A percentile compares a stretch with the other conserved stretches of the same genome.
These are phyloP conservation scores for Ophiostoma perfectum DNA, from an alignment of 2,329 filamentous ascomycete species.

Conservation along the genomic window DNA sequence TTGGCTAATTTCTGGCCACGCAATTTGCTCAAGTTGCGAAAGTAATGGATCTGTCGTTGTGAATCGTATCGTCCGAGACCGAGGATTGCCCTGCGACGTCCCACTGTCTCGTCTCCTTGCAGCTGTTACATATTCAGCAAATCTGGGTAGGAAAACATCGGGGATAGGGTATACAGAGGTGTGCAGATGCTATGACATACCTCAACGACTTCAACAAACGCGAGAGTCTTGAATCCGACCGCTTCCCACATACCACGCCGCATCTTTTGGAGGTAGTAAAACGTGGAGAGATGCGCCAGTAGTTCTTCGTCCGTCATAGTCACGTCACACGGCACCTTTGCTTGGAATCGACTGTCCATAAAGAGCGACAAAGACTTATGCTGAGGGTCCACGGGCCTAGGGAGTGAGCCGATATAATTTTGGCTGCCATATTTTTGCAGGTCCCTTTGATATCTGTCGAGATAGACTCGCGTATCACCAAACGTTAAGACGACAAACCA, in stretches of 20 bases:
- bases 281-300: not conserved
- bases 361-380: not conserved
- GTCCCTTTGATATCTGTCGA: not conserved
- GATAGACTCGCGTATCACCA: not conserved
- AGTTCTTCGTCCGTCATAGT: not conserved
- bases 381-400: not conserved
- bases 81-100: not conserved
- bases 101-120: not conserved
- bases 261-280: not conserved
- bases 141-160: not conserved
- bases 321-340: not conserved
- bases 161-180: not conserved
- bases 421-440: not conserved
- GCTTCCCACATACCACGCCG: not conserved
- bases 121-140: not conserved
- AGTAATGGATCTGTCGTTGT: not conserved
- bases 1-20: not conserved
- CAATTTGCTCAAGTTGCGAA: not conserved
- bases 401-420: not conserved
- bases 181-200: not conserved
- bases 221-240: not conserved
- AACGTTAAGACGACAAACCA: not conserved
- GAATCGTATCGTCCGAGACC: not conserved
- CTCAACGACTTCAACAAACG: not conserved
- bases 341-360: not conserved